Conservation (phyloP, 306 rosid species). For the Rosa multiflora region DNA sequence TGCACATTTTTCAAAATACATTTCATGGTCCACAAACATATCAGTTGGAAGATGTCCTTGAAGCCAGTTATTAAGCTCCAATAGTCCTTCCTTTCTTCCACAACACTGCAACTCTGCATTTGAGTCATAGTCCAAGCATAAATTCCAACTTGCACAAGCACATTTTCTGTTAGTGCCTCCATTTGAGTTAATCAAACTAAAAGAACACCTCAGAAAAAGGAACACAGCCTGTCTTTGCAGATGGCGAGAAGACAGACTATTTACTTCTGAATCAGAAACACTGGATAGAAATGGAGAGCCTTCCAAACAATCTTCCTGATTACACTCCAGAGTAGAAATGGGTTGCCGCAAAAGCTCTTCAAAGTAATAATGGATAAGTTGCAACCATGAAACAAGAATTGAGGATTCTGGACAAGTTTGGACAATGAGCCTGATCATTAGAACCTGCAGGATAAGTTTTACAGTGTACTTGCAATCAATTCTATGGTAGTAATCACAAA, state of each 20-base stretch:
- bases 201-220: slow-evolving; percentile 64
- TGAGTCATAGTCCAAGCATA: slow-evolving; percentile 30
- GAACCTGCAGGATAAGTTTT: slow-evolving; percentile 48
- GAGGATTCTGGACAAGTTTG: slow-evolving; percentile 40
- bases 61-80: slow-evolving; percentile 71
- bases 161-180: slow-evolving; percentile 32
- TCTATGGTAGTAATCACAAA: neutral
- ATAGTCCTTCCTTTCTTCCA: slow-evolving; percentile 49
- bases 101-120: slow-evolving; percentile 40
- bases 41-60: slow-evolving; percentile 63
- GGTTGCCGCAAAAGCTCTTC: slow-evolving; percentile 54
- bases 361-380: slow-evolving; percentile 56
- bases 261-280: slow-evolving; percentile 49
- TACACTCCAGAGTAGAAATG: slow-evolving; percentile 33
- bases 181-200: slow-evolving; percentile 46
- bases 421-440: slow-evolving; percentile 77
- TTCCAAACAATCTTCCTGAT: slow-evolving; percentile 59
- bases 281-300: slow-evolving; percentile 75
- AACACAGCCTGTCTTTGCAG: slow-evolving; percentile 67
- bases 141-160: slow-evolving; percentile 37
- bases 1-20: slow-evolving; percentile 46
- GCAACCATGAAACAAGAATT: slow-evolving; percentile 63
- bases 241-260: slow-evolving; percentile 48
- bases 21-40: slow-evolving; percentile 39
- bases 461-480: slow-evolving; percentile 12